Evolutionary conservation across 2,329 filamentous ascomycete species (phyloP), one percentile per base, ranked within the genome.

Genomic region (Fusarium sulawesiense): DNA sequence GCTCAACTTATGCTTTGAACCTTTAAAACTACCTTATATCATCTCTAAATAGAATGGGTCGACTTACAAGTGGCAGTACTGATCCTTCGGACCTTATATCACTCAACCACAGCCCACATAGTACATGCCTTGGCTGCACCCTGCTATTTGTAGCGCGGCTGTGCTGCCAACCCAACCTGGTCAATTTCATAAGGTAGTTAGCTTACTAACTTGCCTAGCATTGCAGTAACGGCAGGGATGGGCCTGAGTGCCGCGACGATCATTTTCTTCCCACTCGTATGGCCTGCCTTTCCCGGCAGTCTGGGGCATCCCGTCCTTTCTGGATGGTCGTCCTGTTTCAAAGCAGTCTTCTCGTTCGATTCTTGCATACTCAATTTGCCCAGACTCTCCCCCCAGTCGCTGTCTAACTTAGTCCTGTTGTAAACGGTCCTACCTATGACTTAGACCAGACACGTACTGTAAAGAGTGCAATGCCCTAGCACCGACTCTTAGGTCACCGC

Each of bases 91-190:
- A n/a, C 46, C 37, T 57, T 41, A 62, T 53, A 53, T 53, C 49
- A 53, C 49, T 53, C 49, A 53, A 16, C 34, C 41, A 14, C 10
- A 53, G 37, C 49, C 49, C 23, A 53, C 49, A 29, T 37, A 37
- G 34, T 37, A 37, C 34, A 37, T 37, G 18, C 34, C 34, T 40
- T 51, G 34, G 30, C 53, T 60, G 29, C 40, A 49, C 67, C 60
- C 51, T 72, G 66, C 73, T 75, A 75, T 75, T 75, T 75, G 70
- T 59, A 71, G 68, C 68, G 73, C 73, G 73, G 73, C 73, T 75
- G 73, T 66, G 62, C 66, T 64, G 57, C 48, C 63, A 41, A 40
- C 58, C 57, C 58, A 56, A 56, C 40, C 60, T 58, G 30, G 27
- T 23, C 21, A 37, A 12, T n/a, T n/a, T 37, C 47, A 21, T 37